Evolutionary conservation across 257 asterid species (phyloP).

Genomic region (Ehretia macrophylla): DNA sequence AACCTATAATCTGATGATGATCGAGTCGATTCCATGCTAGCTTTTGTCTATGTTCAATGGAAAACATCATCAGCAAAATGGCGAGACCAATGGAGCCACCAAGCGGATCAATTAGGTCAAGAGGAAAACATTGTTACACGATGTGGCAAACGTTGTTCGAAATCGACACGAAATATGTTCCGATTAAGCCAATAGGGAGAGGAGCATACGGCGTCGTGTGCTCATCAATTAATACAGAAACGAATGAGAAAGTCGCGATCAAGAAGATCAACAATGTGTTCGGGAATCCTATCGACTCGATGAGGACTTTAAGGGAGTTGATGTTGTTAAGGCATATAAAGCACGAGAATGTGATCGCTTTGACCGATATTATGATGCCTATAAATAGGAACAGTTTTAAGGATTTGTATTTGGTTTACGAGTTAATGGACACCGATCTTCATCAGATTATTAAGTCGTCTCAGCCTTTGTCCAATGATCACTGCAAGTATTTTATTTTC

Average conservation of each 20-base stretch:
- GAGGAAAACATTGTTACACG: conserved; percentile 37
- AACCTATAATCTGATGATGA: too few relatives aligned
- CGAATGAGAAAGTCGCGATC: conserved; percentile 40
- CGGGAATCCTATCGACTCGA: conserved; percentile 33
- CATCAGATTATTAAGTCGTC: conserved; percentile 42
- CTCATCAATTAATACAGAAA: conserved; percentile 38
- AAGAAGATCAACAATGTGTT: conserved; percentile 41
- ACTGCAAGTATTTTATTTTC: conserved; percentile 40
- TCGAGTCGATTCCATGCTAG: too few relatives aligned
- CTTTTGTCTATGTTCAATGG: neutral
- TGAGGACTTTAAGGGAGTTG: conserved; percentile 46
- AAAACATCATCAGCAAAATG: conserved; percentile 23
- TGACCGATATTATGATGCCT: conserved; percentile 51
- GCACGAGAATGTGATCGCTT: conserved; percentile 40
- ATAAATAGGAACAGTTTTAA: conserved; percentile 26
- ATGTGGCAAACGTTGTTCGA: conserved; percentile 45
- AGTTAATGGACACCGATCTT: conserved; percentile 49
- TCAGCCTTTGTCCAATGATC: conserved; percentile 38
- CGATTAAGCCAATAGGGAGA: conserved; percentile 40
- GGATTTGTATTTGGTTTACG: conserved; percentile 45
- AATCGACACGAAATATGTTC: conserved; percentile 38
- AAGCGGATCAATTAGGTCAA: conserved; percentile 27
- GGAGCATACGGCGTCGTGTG: conserved; percentile 49
- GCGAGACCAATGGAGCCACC: conserved; percentile 32
- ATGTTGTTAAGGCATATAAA: conserved; percentile 31